phyloP scores from a whole-genome alignment of 805 yeast species.

The Peterozyma toletana region DNA sequence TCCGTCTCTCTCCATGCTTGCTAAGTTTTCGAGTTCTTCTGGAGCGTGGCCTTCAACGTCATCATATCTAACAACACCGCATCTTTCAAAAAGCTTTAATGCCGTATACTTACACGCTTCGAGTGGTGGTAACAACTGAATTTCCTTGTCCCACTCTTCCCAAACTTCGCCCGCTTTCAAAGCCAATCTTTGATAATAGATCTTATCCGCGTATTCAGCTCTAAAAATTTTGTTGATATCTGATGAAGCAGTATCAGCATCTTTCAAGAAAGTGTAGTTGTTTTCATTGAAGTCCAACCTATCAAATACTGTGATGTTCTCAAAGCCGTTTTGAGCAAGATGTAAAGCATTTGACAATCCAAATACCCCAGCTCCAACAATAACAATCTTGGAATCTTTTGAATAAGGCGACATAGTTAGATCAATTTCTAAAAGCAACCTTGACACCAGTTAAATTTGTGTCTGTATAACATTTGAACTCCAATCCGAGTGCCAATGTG shows the following conservation, averaged over 20 bases:
- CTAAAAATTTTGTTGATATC: constrained; percentile 32
- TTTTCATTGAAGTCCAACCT: constrained; percentile 21
- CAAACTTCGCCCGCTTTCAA: constrained; percentile 17
- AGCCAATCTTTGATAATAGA: constrained; percentile 24
- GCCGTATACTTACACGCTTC: constrained; percentile 11
- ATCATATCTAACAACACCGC: constrained; percentile 22
- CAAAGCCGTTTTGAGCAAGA: constrained; percentile 27
- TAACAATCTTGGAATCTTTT: constrained; percentile 22
- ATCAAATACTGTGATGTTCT: constrained; percentile 29
- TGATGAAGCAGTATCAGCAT: constrained; percentile 32
- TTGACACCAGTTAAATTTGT: too few species aligned
- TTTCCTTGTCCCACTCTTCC: constrained; percentile 14
- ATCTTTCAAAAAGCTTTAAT: constrained; percentile 17
- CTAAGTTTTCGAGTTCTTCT: constrained; percentile 15
- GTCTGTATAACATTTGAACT: too few species aligned
- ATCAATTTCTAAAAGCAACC: too few species aligned
- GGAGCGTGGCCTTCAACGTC: constrained; percentile 15
- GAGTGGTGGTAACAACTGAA: constrained; percentile 14
- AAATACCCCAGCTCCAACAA: constrained; percentile 51
- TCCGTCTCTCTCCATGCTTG: constrained; percentile 19
- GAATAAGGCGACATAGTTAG: too few species aligned
- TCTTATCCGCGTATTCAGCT: constrained; percentile 29
- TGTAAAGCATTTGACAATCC: constrained; percentile 45
- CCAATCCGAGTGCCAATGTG: too few species aligned
- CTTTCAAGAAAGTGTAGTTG: constrained; percentile 24